Percentiles rank a stretch among this genome's conserved stretches.
phyloP scores from a whole-genome alignment of 1,139 yeast species.

The Zhuliangozyma parablackwelliae region DNA sequence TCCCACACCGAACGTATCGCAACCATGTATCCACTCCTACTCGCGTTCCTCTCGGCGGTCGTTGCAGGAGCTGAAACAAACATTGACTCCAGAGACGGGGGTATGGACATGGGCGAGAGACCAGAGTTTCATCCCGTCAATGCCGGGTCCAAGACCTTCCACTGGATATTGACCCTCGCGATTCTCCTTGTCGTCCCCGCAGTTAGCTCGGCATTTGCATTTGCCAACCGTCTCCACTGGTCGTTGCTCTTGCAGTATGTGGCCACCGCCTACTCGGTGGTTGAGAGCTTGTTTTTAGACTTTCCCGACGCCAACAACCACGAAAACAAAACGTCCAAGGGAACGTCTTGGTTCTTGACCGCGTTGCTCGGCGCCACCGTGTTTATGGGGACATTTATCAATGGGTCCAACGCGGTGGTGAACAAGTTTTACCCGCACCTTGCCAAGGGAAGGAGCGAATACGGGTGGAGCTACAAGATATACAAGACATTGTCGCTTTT shows the following conservation, averaged over 20 bases:
- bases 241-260: conserved; percentile 46
- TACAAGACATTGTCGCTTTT: conserved; percentile 48
- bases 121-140: conserved; percentile 43
- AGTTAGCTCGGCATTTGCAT: conserved; percentile 46
- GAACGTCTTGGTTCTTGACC: conserved; percentile 59
- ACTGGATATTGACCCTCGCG: conserved; percentile 53
- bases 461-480: conserved; percentile 16
- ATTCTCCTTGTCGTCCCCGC: conserved; percentile 52
- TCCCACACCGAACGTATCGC: too few relatives aligned
- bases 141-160: conserved; percentile 54
- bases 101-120: conserved; percentile 33
- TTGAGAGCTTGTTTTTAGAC: conserved; percentile 53
- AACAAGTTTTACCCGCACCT: conserved; percentile 33
- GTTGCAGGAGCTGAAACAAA: too few relatives aligned
- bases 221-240: conserved; percentile 47
- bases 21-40: too few relatives aligned
- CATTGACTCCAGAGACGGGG: conserved; percentile 2
- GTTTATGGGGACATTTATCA: conserved; percentile 50
- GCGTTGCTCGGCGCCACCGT: conserved; percentile 43
- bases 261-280: conserved; percentile 45
- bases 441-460: conserved; percentile 15
- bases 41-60: too few relatives aligned
- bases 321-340: conserved; percentile 62
- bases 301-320: conserved; percentile 63
- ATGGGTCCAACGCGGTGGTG: conserved; percentile 47